phyloP scores from a whole-genome alignment of 345 rosid genomes.

The Triadica sebifera region DNA sequence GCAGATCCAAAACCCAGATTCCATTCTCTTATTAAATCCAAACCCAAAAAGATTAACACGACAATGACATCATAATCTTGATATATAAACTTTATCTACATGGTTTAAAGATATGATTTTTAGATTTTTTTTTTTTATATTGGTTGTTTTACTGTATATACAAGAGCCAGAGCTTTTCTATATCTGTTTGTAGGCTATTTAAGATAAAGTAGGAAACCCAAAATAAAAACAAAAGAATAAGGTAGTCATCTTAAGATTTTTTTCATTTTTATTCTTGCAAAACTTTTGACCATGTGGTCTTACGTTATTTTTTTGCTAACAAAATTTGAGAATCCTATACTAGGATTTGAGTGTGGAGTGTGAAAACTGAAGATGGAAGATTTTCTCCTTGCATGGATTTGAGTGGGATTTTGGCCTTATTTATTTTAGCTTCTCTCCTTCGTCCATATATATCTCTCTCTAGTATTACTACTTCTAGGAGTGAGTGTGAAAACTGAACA shows the following conservation, averaged over 20 bases:
- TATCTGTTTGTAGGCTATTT: not conserved
- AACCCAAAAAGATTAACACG: slow-evolving; percentile 5
- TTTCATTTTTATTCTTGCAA: not conserved
- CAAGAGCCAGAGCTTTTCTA: no score
- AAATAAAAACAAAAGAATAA: slow-evolving; percentile 23
- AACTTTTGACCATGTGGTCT: slow-evolving; percentile 26
- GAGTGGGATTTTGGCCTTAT: slow-evolving; percentile 53
- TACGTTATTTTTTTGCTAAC: slow-evolving; percentile 19
- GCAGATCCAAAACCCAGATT: slow-evolving; percentile 42
- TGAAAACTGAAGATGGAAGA: not conserved
- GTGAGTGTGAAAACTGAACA: slow-evolving; percentile 18
- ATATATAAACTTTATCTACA: not conserved
- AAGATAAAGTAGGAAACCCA: not conserved
- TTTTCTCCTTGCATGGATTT: slow-evolving; percentile 48
- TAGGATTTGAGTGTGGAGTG: not conserved
- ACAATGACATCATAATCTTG: slow-evolving; percentile 5
- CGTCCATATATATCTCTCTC: slow-evolving; percentile 12
- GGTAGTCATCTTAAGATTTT: not conserved
- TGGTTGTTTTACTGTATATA: no score
- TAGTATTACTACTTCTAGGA: not conserved
- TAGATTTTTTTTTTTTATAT: no score
- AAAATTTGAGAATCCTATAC: slow-evolving; percentile 24
- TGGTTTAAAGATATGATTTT: not conserved
- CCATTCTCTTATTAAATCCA: slow-evolving; percentile 23
- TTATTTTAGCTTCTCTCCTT: slow-evolving; percentile 18